Evolutionary conservation across 495 filamentous ascomycete genomes (phyloP).

Genomic region (Lophiostoma macrostomum): DNA sequence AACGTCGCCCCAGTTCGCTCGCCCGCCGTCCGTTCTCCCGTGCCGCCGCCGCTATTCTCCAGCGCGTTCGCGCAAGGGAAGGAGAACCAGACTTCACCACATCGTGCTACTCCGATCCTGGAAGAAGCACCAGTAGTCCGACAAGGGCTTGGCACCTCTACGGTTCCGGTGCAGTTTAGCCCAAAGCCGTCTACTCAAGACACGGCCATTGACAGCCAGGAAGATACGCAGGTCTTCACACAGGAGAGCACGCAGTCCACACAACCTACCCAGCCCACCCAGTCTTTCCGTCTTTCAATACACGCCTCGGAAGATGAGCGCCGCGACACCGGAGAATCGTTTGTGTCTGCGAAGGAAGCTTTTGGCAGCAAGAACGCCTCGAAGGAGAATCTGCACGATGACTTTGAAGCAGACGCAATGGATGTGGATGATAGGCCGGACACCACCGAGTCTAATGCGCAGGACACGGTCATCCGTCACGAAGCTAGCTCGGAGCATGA

Average conservation of each 20-base stretch:
- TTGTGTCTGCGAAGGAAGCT: constrained; percentile 65
- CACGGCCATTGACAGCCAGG: constrained; percentile 19
- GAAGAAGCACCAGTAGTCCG: background rate
- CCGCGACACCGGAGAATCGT: constrained; percentile 58
- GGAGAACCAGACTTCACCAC: constrained; percentile 7
- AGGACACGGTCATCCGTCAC: constrained; percentile 7
- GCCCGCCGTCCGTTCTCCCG: constrained; percentile 3
- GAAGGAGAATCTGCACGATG: constrained; percentile 15
- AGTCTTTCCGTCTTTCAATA: constrained; percentile 19
- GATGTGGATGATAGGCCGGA: constrained; percentile 12
- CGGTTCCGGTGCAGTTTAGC: background rate
- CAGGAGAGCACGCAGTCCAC: constrained; percentile 15
- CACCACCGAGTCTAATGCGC: background rate
- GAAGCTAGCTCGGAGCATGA: constrained; percentile 5
- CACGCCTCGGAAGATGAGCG: constrained; percentile 41
- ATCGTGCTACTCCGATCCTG: constrained; percentile 1
- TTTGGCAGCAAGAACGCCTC: constrained; percentile 40
- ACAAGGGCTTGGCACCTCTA: background rate
- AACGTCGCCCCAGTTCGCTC: constrained; percentile 10
- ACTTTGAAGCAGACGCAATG: constrained; percentile 6
- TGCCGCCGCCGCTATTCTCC: constrained; percentile 7
- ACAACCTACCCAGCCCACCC: constrained; percentile 34
- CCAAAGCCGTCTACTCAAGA: constrained; percentile 22
- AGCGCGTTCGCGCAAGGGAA: constrained; percentile 12
- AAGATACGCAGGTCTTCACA: constrained; percentile 23